Conservation (phyloP, 2,329 filamentous ascomycete species). For the Ciborinia camelliae region DNA sequence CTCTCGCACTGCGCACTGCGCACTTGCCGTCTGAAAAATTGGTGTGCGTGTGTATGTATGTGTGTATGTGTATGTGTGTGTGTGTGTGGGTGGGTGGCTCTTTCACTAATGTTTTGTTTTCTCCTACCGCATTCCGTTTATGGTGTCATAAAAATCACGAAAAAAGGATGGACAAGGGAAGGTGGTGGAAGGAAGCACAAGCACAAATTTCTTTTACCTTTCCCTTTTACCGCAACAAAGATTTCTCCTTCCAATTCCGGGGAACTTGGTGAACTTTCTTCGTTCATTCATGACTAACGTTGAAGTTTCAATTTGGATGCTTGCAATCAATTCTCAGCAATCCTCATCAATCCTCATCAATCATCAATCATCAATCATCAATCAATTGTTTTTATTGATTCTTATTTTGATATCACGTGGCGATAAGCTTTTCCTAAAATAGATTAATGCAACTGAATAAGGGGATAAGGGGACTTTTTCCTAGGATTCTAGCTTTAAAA, state of each 20-base stretch:
- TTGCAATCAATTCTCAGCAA: too few relatives aligned
- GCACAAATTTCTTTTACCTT: neutral
- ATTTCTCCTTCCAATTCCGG: neutral
- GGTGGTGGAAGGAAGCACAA: slow-evolving; percentile 16
- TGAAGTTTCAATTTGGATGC: neutral
- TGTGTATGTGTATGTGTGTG: too few relatives aligned
- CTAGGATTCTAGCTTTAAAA: neutral
- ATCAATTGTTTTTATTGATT: too few relatives aligned
- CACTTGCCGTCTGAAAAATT: slow-evolving; percentile 9
- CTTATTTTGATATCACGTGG: slow-evolving; percentile 17
- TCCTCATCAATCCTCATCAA: too few relatives aligned
- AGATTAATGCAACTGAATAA: neutral
- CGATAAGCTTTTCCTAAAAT: slow-evolving; percentile 12
- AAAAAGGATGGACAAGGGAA: neutral
- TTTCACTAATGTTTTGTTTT: neutral
- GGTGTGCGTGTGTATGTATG: too few relatives aligned
- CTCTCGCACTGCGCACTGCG: neutral
- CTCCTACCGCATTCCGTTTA: slow-evolving; percentile 1
- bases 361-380: too few relatives aligned
- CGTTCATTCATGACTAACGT: neutral
- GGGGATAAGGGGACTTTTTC: neutral
- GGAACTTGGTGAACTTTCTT: neutral
- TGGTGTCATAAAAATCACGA: slow-evolving; percentile 9
- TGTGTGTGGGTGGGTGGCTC: neutral
- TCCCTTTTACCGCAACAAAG: neutral